Conservation (phyloP, 23 red algal genomes). For the Gracilariopsis chorda region DNA sequence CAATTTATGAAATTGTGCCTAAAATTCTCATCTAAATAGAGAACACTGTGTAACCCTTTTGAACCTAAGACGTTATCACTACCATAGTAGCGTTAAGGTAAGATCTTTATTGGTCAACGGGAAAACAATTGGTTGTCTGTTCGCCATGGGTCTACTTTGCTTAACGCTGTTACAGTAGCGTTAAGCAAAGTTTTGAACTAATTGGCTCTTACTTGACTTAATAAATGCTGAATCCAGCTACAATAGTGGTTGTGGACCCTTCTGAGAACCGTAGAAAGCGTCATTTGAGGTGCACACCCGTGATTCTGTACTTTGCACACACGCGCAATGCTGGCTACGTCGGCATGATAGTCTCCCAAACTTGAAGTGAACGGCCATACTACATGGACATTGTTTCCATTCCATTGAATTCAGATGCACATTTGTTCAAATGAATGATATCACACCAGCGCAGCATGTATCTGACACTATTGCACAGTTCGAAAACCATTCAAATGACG, state of each 20-base stretch:
- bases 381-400: no score
- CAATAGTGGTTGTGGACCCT: background rate
- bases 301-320: background rate
- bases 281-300: background rate
- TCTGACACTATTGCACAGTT: background rate
- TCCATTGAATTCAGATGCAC: no score
- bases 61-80: background rate
- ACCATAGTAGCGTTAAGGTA: background rate
- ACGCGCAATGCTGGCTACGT: no score
- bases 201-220: background rate
- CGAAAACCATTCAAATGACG: background rate
- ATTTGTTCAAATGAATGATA: no score
- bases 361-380: no score
- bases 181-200: background rate
- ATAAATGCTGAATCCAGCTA: background rate
- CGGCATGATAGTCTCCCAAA: no score
- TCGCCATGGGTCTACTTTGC: background rate
- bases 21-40: no score
- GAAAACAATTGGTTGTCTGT: background rate
- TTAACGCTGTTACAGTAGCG: background rate
- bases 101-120: background rate
- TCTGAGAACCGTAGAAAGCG: background rate
- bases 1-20: no score
- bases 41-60: no score
- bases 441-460: no score